Evolutionary conservation across 2,329 filamentous ascomycete genomes (phyloP), one percentile per base, ranked within the genome.

Genomic region (Monilinia fructicola): DNA sequence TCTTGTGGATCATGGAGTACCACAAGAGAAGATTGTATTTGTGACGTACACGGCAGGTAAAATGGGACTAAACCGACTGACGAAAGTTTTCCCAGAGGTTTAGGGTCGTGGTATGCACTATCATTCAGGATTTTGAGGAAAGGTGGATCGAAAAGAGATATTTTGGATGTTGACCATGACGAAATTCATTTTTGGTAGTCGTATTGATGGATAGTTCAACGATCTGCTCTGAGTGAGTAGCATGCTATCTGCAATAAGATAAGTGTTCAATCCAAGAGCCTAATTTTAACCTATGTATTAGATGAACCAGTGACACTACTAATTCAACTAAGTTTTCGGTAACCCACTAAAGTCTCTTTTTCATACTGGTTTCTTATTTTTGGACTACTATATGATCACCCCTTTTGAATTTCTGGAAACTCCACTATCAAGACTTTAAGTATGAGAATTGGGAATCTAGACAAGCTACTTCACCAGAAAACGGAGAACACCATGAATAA

Each of bases 111-210:
- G 89, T 97, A 38, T 92, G 91, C 71, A 89, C 89, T 69, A 84
- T 97, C 74, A 87, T 93, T 38, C 86, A 89, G 65, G 92, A 96
- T 72, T 86, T 90, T 69, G 92, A 97, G 78, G 87, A 90, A 71
- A 85, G 93, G 70, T 98, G 93, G 93, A 87, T 97, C 56, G 94
- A 97, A 81, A 88, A 87, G 76, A 87, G 88, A 74, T 98, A 97
- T 78, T 90, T 97, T 77, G 88, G 93, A n/a, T 96, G 93, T 78
- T 97, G 71, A 80, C 55, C 28, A 38, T 60, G 44, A 60, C 28
- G 21, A 48, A 10, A 48, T 35, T 18, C 21, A 35, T 38, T 1
- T 1, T 23, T 50, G 1, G 23, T 21, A 50, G 31, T 31, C 10
- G 31, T 23, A 7, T 26, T 26, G 7, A 3, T 40, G n/a, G 28